Base-by-base conservation (phyloP, 2,329 filamentous ascomycete genomes). In the Botrytis aclada region DNA sequence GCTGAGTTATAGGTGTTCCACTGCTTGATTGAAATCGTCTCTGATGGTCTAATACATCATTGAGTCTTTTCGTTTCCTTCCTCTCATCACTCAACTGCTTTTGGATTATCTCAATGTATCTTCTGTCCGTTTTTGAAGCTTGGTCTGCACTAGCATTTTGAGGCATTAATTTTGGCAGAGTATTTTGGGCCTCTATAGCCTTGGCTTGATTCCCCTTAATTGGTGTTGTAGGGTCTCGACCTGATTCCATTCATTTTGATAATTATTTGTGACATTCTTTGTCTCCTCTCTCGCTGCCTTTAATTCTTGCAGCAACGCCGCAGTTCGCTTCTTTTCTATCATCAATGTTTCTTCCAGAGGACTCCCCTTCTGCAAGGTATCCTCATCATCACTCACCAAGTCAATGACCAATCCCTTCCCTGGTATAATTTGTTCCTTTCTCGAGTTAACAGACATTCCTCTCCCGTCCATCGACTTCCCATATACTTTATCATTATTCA, bases 361-460 rank as follows among this genome's bases (percentile, higher is more conserved):
- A 25, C 12, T 34, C 25, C 8, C 20, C 20, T 18, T 34, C 43
- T 37, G 29, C 9, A 32, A 25, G 10, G 14, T 47, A 14, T 62
- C 58, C 16, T 64, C 69, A n/a, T 71, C 60, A 43, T 56, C 32
- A 56, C 69, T 64, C 39, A 71, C 32, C 25, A 64, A 37, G 29
- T 71, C 69, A 29, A 71, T 54, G 32, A 56, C 60, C 43, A 71
- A 32, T 1, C 25, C 60, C 34, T 71, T 71, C 22, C 60, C 60
- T 4, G 60, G n/a, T 29, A 56, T 61, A 25, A 10, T 51, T 54
- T 32, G 69, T 29, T 20, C 51, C 43, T 54, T 71, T 18, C 22
- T 25, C 29, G 43, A 34, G 16, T 37, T 65, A 5, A 65, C 25
- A 37, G 43, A n/a, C 20, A 47, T 32, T 29, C 51, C 18, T 51